Evolutionary conservation across 2,329 filamentous ascomycete species (phyloP).

Genomic region (Beauveria caledonica): DNA sequence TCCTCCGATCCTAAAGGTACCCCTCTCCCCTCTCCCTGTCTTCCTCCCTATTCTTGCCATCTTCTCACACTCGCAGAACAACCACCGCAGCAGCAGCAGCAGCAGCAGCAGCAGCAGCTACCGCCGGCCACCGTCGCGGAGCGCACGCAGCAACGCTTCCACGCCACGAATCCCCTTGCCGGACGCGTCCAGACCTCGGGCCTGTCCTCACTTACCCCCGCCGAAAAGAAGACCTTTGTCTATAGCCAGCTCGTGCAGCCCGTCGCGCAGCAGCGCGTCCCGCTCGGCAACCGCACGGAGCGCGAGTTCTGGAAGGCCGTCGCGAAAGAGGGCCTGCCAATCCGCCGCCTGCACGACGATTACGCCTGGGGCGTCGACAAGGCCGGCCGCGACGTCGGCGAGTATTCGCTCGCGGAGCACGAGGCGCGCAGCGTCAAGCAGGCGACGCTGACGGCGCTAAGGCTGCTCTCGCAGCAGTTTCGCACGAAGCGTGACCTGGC

Average conservation of each 20-base stretch:
- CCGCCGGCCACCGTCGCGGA: slow-evolving; percentile 36
- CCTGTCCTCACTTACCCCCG: slow-evolving; percentile 35
- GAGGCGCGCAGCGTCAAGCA: slow-evolving; percentile 34
- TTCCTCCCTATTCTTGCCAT: no score
- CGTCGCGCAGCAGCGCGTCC: slow-evolving; percentile 27
- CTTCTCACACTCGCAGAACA: background rate
- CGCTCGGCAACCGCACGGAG: slow-evolving; percentile 38
- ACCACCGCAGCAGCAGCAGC: background rate
- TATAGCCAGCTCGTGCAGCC: slow-evolving; percentile 38
- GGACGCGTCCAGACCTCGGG: slow-evolving; percentile 34
- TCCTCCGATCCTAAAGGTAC: slow-evolving; percentile 3
- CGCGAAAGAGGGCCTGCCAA: slow-evolving; percentile 42
- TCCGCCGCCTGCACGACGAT: slow-evolving; percentile 32
- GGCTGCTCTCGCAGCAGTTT: slow-evolving; percentile 38
- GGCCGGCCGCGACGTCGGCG: slow-evolving; percentile 39
- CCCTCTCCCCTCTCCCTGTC: background rate
- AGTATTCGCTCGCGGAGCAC: slow-evolving; percentile 39
- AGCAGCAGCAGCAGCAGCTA: background rate
- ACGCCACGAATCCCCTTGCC: slow-evolving; percentile 42
- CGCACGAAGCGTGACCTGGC: slow-evolving; percentile 28
- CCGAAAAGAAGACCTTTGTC: slow-evolving; percentile 42
- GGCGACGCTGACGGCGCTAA: slow-evolving; percentile 34
- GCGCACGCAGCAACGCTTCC: slow-evolving; percentile 38
- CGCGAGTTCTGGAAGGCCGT: slow-evolving; percentile 51
- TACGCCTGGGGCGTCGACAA: slow-evolving; percentile 45